Base-by-base conservation (phyloP, 345 rosid species). In the Gossypium stocksii region DNA sequence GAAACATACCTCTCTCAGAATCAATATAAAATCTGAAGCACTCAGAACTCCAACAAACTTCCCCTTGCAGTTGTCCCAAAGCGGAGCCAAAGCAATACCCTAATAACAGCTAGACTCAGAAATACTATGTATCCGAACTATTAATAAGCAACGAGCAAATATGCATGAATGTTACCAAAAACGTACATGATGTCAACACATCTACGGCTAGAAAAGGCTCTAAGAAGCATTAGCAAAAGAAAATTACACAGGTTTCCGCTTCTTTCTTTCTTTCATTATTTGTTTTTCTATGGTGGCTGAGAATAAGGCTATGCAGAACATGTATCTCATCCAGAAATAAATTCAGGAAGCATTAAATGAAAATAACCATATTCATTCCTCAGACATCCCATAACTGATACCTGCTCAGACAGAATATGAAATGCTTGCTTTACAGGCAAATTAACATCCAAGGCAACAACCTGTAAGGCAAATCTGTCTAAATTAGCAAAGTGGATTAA, bases 21-120 rank as follows among this genome's bases (percentile, higher is more conserved):
- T 90, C 73, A 90, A 76, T 77, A 90, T 89, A 72, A 90, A 90
- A 76, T 90, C 96, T 53, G 74, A 78, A 23, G 87, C 93, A 73
- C 88, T 86, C 53, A 90, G 86, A 75, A 90, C 91, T 49, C 96
- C 96, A 77, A 90, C 87, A 77, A 90, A 89, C 73, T 79, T 89
- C 77, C 88, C 91, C 83, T 79, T 84, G 71, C 57, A 65, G 44
- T 82, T 84, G 78, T 90, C 96, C 96, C 93, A 90, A 9, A 90
- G 89, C 69, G 96, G 93, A 83, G 93, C 96, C 70, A 81, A 51
- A 29, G 90, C 84, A 29, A 90, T 86, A 63, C 85, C 93, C 96
- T 90, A 83, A 48, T 82, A 85, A 80, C 10, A 48, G 80, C 66
- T 77, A 76, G 52, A 66, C 75, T 78, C 67, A 80, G 83, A 79